A percentile compares a stretch with the other conserved stretches of the same genome.
phyloP scores from a whole-genome alignment of 352 stramenopile species.

The Pythium sp. region DNA sequence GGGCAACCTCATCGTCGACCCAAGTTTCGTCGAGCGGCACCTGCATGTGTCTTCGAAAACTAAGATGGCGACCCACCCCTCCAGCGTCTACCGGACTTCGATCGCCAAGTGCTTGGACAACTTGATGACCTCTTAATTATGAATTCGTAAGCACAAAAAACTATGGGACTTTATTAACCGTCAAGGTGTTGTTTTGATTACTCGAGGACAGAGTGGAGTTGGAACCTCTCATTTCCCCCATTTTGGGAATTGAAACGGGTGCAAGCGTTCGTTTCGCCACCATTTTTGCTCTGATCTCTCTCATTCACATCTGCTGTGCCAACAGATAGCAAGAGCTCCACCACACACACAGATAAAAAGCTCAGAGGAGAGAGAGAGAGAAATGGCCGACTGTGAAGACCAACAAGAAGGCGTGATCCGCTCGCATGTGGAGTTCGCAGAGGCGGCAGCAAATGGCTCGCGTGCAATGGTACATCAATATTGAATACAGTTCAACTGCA shows the following conservation, averaged over 20 bases:
- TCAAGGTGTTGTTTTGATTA: background rate
- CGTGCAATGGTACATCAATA: slow-evolving; percentile 41
- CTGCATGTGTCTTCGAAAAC: slow-evolving; percentile 67
- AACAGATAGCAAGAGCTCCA: background rate
- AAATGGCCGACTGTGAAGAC: slow-evolving; percentile 27
- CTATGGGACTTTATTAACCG: background rate
- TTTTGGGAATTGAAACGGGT: background rate
- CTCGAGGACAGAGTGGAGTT: background rate
- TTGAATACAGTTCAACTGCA: background rate
- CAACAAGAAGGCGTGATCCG: slow-evolving; percentile 51
- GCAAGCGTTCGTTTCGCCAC: slow-evolving; percentile 1
- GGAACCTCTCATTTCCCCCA: background rate
- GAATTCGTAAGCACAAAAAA: background rate
- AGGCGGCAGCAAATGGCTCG: slow-evolving; percentile 59
- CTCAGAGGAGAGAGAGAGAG: background rate
- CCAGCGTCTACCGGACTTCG: slow-evolving; percentile 60
- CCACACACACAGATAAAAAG: background rate
- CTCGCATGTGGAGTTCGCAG: slow-evolving; percentile 61
- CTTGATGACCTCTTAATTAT: slow-evolving; percentile 23
- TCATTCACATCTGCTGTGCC: background rate
- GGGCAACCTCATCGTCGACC: slow-evolving; percentile 81
- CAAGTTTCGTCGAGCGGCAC: slow-evolving; percentile 77
- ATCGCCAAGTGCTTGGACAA: slow-evolving; percentile 67
- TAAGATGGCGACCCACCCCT: slow-evolving; percentile 60
- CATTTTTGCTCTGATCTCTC: background rate